phyloP scores from a whole-genome alignment of 805 yeast genomes.

The Candida ponderosae region DNA sequence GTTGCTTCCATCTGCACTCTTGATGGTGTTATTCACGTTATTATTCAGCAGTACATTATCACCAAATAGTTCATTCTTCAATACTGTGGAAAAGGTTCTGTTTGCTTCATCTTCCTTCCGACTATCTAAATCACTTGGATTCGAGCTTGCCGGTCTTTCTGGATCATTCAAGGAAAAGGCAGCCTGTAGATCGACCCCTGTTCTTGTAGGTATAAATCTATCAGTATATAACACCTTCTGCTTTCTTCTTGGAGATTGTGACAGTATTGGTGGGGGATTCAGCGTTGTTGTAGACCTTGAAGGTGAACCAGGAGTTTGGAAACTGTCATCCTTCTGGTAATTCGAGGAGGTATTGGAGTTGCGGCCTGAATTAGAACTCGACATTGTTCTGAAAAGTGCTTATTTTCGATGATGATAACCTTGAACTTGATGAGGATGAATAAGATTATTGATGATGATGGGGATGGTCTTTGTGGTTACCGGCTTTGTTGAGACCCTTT shows the following conservation, averaged over 20 bases:
- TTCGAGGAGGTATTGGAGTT: too few relatives aligned
- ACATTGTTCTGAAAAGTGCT: too few relatives aligned
- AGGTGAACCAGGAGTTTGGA: conserved; percentile 20
- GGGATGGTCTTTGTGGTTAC: too few relatives aligned
- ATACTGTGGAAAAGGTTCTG: conserved; percentile 74
- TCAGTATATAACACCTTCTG: conserved; percentile 61
- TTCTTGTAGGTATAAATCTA: conserved; percentile 80
- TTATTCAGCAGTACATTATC: conserved; percentile 55
- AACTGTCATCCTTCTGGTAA: background rate
- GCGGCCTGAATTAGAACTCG: background rate
- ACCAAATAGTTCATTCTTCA: conserved; percentile 88
- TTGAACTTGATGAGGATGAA: too few relatives aligned
- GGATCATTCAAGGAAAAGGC: conserved; percentile 34
- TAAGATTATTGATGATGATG: too few relatives aligned
- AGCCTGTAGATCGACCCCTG: conserved; percentile 82
- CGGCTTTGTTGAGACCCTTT: too few relatives aligned
- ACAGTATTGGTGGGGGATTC: conserved; percentile 5
- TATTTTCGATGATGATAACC: too few relatives aligned
- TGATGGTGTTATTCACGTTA: conserved; percentile 22
- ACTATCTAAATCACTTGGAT: conserved; percentile 51
- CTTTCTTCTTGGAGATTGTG: conserved; percentile 24
- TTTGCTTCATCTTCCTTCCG: conserved; percentile 78
- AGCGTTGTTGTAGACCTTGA: conserved; percentile 23
- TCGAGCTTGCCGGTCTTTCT: conserved; percentile 16
- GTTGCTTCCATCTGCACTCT: conserved; percentile 20